Evolutionary conservation across 2,329 filamentous ascomycete genomes (phyloP).

Genomic region (Sarocladium kiliense): DNA sequence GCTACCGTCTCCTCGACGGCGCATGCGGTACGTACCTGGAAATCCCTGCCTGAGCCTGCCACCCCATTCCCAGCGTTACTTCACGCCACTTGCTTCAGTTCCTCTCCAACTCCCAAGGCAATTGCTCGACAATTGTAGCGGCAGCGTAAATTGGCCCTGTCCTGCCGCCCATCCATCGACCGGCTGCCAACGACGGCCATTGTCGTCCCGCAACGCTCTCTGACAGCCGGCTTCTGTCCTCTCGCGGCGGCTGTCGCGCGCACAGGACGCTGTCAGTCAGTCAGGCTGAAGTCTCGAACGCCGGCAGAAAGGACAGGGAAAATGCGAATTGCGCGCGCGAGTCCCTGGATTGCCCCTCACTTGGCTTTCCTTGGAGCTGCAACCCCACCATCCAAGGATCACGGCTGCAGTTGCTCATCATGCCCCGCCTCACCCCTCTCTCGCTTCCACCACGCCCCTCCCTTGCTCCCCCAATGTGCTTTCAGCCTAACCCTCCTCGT

Average conservation of each 20-base stretch:
- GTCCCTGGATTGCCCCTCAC: constrained; percentile 9
- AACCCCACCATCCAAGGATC: constrained; percentile 4
- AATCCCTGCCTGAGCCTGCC: not conserved
- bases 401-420: not conserved
- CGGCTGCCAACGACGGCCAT: not conserved
- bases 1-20: constrained; percentile 57
- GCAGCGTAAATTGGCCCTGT: not conserved
- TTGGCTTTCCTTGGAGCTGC: constrained; percentile 1
- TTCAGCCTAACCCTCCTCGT: not conserved
- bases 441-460: not conserved
- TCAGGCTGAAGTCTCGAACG: constrained; percentile 8
- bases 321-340: not conserved
- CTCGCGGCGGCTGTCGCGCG: constrained; percentile 3
- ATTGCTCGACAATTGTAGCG: not conserved
- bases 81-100: not conserved
- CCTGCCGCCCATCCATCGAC: not conserved
- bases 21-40: constrained; percentile 46
- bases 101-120: not conserved
- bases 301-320: constrained; percentile 10
- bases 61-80: not conserved
- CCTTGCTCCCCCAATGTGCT: not conserved
- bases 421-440: constrained; percentile 7
- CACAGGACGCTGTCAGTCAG: not conserved
- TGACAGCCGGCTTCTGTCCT: not conserved
- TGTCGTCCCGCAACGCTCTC: not conserved